These are phyloP conservation scores for Fusarium solani-melongenae DNA, from an alignment of 2,329 filamentous ascomycete genomes.

Conservation along the genomic window DNA sequence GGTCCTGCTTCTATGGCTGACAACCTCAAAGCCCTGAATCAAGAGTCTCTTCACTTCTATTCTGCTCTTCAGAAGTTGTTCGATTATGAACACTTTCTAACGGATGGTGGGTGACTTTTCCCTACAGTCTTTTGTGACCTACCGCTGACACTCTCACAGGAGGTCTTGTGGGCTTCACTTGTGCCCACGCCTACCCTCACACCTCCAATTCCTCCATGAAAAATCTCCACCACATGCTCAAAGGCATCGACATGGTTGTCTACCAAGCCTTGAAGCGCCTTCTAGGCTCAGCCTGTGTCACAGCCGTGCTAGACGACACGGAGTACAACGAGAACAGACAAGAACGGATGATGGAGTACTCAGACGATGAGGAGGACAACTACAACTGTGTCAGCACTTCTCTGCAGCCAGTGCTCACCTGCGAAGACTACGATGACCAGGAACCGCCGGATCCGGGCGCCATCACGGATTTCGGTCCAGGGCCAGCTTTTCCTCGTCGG, in stretches of 20 bases:
- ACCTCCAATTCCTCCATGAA: conserved; percentile 35
- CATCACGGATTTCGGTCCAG: background rate
- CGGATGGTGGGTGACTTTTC: background rate
- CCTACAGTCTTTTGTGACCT: background rate
- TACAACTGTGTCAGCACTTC: no score
- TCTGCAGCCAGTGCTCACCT: background rate
- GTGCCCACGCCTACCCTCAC: conserved; percentile 60
- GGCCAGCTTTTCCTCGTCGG: background rate
- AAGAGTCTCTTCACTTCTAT: conserved; percentile 20
- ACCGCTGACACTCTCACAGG: conserved; percentile 44
- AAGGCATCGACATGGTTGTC: conserved; percentile 58
- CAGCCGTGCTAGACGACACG: conserved; percentile 6
- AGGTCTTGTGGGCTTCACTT: conserved; percentile 56
- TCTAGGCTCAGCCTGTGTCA: background rate
- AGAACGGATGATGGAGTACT: background rate
- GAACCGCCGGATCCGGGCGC: background rate
- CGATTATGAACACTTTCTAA: background rate
- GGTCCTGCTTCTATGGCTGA: conserved; percentile 40
- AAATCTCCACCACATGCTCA: conserved; percentile 52
- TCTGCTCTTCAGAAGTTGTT: conserved; percentile 13
- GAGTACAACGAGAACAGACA: rapidly evolving
- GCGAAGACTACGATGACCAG: background rate
- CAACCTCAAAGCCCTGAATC: conserved; percentile 11
- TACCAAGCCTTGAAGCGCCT: conserved; percentile 45
- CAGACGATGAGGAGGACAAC: background rate